Base-by-base conservation (phyloP, 139 green algal genomes). In the Chlorella sp. region DNA sequence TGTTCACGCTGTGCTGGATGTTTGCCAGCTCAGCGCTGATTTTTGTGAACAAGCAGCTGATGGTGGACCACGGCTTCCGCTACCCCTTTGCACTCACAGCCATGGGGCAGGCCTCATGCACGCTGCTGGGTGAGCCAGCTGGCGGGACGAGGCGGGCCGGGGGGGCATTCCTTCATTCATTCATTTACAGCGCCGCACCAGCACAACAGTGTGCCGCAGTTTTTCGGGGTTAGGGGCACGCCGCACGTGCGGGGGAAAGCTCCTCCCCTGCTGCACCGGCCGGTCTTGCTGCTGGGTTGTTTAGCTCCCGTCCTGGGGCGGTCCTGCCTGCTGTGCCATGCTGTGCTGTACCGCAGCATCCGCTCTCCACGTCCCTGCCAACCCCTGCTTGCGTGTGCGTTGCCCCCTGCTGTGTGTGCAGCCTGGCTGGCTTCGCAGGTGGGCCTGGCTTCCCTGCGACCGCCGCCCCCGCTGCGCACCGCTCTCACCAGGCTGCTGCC, bases 61-160 rank as follows among this genome's bases (percentile, higher is more conserved):
- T 91, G 88, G 86, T 89, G 75, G 87, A 90, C 64, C 37, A 71
- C 19, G 79, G 87, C 78, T 90, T 90, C 64, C 78, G 78, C 39
- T 90, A 64, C 64, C 87, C 87, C 32, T 90, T 90, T 87, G 87
- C 87, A 28, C 79, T 90, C 42, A 90, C 87, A 0, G 37, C 78
- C 30, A 36, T 90, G 61, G 87, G 87, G 26, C 76, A 90, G 60
- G 28, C 82, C 53, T 48, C 86, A 3, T 86, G 57, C 36, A 78
- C 73, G 18, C 28, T 78, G 76, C 76, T 86, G 36, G 86, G 84
- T 88, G 40, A 77, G 57, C 11, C 3, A 76, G 68, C 24, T 22
- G 68, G 68, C 11, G 11, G 71, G 24, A 30, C 71, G 21, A 30
- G 71, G 32, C 7, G 32, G 71, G 32, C 71, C 2, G 71, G 71